Conservation (phyloP, 108 stramenopile species). For the Aureococcus anophagefferens region DNA sequence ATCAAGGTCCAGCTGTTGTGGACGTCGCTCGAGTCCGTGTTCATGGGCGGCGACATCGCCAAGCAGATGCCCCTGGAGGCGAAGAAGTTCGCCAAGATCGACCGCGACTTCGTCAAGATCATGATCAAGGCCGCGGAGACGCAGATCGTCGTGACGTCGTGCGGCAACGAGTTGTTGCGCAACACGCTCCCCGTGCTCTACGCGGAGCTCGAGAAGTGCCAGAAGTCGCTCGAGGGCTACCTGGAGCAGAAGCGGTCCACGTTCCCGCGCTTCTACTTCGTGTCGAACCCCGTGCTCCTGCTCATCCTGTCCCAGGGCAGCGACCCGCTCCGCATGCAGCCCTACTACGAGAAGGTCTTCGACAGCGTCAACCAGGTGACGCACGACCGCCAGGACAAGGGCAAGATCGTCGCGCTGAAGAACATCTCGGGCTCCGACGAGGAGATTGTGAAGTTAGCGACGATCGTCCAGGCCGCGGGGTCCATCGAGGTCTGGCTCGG, state of each 20-base stretch:
- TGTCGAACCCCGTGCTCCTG: slow-evolving; percentile 51
- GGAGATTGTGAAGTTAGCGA: slow-evolving; percentile 30
- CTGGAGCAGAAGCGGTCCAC: slow-evolving; percentile 52
- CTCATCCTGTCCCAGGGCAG: slow-evolving; percentile 55
- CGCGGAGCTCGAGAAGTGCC: slow-evolving; percentile 51
- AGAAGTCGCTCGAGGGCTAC: slow-evolving; percentile 55
- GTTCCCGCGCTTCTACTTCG: slow-evolving; percentile 61
- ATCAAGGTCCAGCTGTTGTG: slow-evolving; percentile 51
- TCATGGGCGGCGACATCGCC: slow-evolving; percentile 57
- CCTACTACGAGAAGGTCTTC: slow-evolving; percentile 60
- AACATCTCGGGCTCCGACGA: slow-evolving; percentile 27
- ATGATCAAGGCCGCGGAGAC: slow-evolving; percentile 42
- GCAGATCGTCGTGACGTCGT: slow-evolving; percentile 26
- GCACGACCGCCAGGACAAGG: slow-evolving; percentile 27
- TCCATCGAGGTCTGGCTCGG: slow-evolving; percentile 59
- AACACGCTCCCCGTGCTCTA: slow-evolving; percentile 49
- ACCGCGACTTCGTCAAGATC: slow-evolving; percentile 54
- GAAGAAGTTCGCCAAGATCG: slow-evolving; percentile 51
- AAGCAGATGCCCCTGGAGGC: slow-evolving; percentile 59
- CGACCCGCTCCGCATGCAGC: slow-evolving; percentile 50
- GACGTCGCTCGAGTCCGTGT: slow-evolving; percentile 51
- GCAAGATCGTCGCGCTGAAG: slow-evolving; percentile 20
- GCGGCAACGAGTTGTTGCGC: slow-evolving; percentile 42
- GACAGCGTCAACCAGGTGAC: slow-evolving; percentile 41
- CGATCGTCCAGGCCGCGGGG: slow-evolving; percentile 33